Percentiles rank a stretch among this genome's conserved stretches.
Evolutionary conservation across 2,329 filamentous ascomycete genomes (phyloP).

Genomic region (Colletotrichum liriopes): DNA sequence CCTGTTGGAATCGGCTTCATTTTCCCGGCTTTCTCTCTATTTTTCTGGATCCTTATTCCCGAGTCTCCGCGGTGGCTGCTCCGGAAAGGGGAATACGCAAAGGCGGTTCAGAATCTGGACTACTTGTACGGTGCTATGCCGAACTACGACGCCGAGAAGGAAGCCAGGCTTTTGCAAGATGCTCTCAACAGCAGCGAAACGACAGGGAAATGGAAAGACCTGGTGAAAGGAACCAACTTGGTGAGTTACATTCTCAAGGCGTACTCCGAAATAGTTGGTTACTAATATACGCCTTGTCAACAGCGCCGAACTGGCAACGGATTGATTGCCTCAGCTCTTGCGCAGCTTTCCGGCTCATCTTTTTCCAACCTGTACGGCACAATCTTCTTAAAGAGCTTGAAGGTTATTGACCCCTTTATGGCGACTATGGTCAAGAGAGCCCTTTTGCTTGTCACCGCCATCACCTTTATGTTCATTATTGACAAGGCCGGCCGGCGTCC

Average conservation of each 20-base stretch:
- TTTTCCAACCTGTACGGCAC: conserved; percentile 46
- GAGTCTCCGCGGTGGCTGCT: conserved; percentile 51
- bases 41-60: conserved; percentile 44
- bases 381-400: conserved; percentile 44
- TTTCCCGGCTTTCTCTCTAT: conserved; percentile 41
- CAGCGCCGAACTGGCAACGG: conserved; percentile 39
- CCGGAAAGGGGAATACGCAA: conserved; percentile 40
- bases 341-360: conserved; percentile 44
- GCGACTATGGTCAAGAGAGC: conserved; percentile 47
- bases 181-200: conserved; percentile 35
- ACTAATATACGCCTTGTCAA: not conserved
- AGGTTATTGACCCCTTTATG: conserved; percentile 48
- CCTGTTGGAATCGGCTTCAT: conserved; percentile 43
- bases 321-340: conserved; percentile 28
- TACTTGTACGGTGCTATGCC: conserved; percentile 42
- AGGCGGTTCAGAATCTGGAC: conserved; percentile 39
- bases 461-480: conserved; percentile 44
- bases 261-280: too few species aligned
- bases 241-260: not conserved
- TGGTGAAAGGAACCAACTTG: conserved; percentile 37
- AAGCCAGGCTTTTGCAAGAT: conserved; percentile 38
- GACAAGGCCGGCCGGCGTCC: conserved; percentile 38
- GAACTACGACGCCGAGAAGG: conserved; percentile 43
- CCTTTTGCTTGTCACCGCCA: conserved; percentile 40
- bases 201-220: conserved; percentile 32